Base-by-base conservation (phyloP, 108 stramenopile species). In the Skeletonema grethae region DNA sequence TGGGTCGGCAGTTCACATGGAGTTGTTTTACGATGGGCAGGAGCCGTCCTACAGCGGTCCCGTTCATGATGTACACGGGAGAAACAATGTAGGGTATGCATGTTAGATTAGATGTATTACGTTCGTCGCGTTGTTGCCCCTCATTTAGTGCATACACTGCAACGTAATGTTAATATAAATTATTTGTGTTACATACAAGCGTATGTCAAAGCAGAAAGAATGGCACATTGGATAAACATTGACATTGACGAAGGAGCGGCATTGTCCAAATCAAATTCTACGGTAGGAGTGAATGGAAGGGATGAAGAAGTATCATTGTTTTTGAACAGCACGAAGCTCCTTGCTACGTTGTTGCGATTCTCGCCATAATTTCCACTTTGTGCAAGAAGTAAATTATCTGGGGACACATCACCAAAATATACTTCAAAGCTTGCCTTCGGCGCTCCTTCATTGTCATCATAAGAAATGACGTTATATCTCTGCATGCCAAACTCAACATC, bases 311-410 rank as follows among this genome's bases (percentile, higher is more conserved):
- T 16, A 13, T 43, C 57, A 3, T 36, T 38, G 3, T 31, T 4
- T 25, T 73, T 69, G 39, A 73, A 69, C 43, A 80, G 29, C 28
- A 69, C 72, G 65, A 80, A 80, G 57, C 72, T 73, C 57, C 79
- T 68, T 9, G 58, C 58, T 0, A 80, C 63, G 12, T 69, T 69
- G 34, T 73, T 73, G 50, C 50, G 36, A 11, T 66, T 61, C 5
- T 73, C 67, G 8, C 79, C 79, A 35, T 80, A 80, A 16, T 69
- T 39, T 2, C 72, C 79, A 63, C 25, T 65, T 29, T 80, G 79
- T 29, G 65, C 66, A 20, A 80, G 58, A 25, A 80, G 57, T 24
- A 73, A 36, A 63, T 80, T 80, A 3, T 69, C 53, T 22, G 61
- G 46, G 15, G 20, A n/a, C 5, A 22, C 67, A 30, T 67, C 67